Evolutionary conservation across 2,329 filamentous ascomycete genomes (phyloP), one percentile per base, ranked within the genome.

Genomic region (Epichloe brachyelytri): DNA sequence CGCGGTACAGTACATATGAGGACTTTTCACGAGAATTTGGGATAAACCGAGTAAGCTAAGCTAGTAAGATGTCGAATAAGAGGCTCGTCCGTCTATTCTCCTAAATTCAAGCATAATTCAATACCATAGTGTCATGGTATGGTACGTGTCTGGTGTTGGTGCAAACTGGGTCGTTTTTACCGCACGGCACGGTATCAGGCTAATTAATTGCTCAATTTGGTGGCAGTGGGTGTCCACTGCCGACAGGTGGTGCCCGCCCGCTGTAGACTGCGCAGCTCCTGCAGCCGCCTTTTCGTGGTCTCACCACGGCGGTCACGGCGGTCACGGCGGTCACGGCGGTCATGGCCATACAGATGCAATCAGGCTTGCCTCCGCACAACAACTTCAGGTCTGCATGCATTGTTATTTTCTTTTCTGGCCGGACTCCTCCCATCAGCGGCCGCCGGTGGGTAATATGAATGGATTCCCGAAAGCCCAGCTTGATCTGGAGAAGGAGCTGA

Each of bases 401-500:
- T 40, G 17, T 12, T 22, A 7, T 22, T 5, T 37, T 30, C 20
- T 38, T 17, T 26, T 7, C 26, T 30, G n/a, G 20, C 6, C 12
- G 22, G 12, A 19, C 19, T 5, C 14, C 46, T 38, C 19, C n/a
- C 33, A 15, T 46, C 46, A 43, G 30, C 20, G 43, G 15, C 22
- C 47, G 36, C 33, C 40, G 46, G 3, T 14, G 22, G 33, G 22
- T 62, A 59, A 57, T 59, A 66, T 69, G 67, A 63, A 79, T 79
- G 75, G 74, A 74, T 60, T 65, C 72, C 57, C 68, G 72, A 62
- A 74, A 71, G 59, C 67, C 71, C 55, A 73, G 70, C 53, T 67
- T 82, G 62, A 94, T 68, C 76, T 96, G 60, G 93, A 96, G 72
- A 91, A 85, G 68, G 93, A 98, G 78, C 74, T 97, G 71, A 90